Evolutionary conservation across 2,329 filamentous ascomycete genomes (phyloP).

Genomic region (Penicillium thymicola): DNA sequence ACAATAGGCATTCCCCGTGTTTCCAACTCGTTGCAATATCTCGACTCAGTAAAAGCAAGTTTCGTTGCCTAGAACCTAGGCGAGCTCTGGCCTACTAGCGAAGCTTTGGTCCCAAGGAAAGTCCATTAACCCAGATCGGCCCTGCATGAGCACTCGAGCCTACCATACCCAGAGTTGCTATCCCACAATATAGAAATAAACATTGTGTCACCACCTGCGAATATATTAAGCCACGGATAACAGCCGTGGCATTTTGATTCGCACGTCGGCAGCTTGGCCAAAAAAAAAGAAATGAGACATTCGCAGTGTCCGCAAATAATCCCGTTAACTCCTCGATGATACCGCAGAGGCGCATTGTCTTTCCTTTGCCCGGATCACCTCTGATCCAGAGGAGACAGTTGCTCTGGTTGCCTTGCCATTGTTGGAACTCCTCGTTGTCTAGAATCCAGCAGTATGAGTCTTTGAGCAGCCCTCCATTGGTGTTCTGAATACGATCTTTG

Average conservation of each 20-base stretch:
- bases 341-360: slow-evolving; percentile 27
- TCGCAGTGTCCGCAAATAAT: background rate
- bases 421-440: background rate
- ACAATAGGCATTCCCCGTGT: no score
- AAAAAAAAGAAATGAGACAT: slow-evolving; percentile 32
- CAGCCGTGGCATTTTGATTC: slow-evolving; percentile 41
- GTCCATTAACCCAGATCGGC: no score
- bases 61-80: no score
- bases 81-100: no score
- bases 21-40: no score
- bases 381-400: slow-evolving; percentile 20
- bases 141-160: no score
- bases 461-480: slow-evolving; percentile 15
- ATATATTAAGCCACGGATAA: slow-evolving; percentile 46
- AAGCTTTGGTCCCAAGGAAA: no score
- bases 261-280: slow-evolving; percentile 40
- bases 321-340: slow-evolving; percentile 20
- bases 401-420: no score
- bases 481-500: slow-evolving; percentile 19
- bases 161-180: no score
- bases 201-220: no score
- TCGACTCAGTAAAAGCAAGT: no score
- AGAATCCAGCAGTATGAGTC: slow-evolving; percentile 25
- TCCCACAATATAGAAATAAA: no score
- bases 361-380: slow-evolving; percentile 25